Evolutionary conservation across 2,329 filamentous ascomycete species (phyloP), one percentile per base, ranked within the genome.

Genomic region (Aphanoascus verrucosus): DNA sequence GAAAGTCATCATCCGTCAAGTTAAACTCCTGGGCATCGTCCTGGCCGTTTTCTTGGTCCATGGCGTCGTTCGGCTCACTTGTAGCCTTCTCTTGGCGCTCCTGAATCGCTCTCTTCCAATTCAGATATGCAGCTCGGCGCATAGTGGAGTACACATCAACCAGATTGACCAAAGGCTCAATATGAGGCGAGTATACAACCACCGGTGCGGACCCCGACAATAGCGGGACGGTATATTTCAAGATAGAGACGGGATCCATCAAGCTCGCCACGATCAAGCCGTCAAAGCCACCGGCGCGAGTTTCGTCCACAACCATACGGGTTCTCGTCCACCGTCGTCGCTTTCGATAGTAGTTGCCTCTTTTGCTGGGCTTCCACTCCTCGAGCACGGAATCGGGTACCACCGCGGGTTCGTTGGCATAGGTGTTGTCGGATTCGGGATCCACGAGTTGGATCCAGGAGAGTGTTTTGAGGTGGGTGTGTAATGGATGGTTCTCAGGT

Each of bases 401-500:
- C 0, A 72, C 65, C 0, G 80, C 74, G 0, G 88, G 85, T 51
- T 84, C 78, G 23, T 79, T 77, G 32, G 74, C 70, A 69, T 94
- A 95, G 3, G 85, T 81, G 0, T 79, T 77, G 67, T 97, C 93
- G 31, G 81, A 74, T 35, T 80, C 72, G 0, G 93, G 93, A 20
- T 85, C 78, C 14, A 96, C 73, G 4, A 98, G 80, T 69, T 97
- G 91, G 1, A 98, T 79, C 90, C 91, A 98, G 28, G 88, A 91
- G 31, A 97, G 75, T 4, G 85, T 81, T 62, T 91, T 84, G 49
- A 98, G 80, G 65, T 93, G 84, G 14, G 80, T 84, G 67, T 85
- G 79, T 9, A 98, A 80, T 0, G 93, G 91, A 65, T 97, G 93
- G 0, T 73, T 68, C 20, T 81, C 74, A 12, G 78, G 74, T 52